Base-by-base conservation (phyloP, 306 rosid species). In the Vachellia pachyceras region DNA sequence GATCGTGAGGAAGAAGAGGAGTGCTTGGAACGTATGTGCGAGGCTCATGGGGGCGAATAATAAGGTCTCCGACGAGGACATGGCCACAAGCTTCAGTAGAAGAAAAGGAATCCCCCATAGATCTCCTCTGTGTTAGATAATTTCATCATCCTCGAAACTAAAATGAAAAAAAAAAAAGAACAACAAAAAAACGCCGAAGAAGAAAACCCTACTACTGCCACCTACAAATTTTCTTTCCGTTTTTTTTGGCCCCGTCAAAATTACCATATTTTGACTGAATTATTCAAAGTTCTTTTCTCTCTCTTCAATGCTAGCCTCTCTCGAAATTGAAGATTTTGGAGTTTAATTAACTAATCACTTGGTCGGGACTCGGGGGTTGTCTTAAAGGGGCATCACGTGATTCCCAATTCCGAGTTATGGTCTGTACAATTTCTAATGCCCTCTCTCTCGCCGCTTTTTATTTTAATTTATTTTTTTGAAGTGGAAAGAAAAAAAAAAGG, bases 331-430 rank as follows among this genome's bases (percentile, higher is more conserved):
- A 81, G 82, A 18, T 77, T 87, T 75, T 82, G 78, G 73, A 69
- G 82, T 86, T 72, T 70, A 70, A 70, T 92, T 87, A 90, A 86
- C 80, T 92, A 92, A 86, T 90, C 94, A 90, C 92, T 92, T 96
- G 97, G 98, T 93, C 97, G 98, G 97, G 93, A 84, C 83, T 83
- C 89, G n/a, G n/a, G n/a, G n/a, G n/a, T 96, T 93, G 96, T 93
- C 97, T 91, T 86, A 89, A 92, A 88, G 97, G 90, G 97, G 90
- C 86, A 85, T 92, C 99, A 95, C 97, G 97, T 95, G 99, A 87
- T 87, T 95, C 89, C 97, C 89, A 93, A 84, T 91, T 96, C 99
- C 97, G 81, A 93, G 98, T 89, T 78, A 82, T 96, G 86, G 94
- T 80, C 80, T 88, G 91, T 78, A 75, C 77, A 75, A 81, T 37